A percentile compares a stretch with the other conserved stretches of the same genome.
Conservation (phyloP, 192 early-diverging fungal genomes). For the Entomortierella parvispora region DNA sequence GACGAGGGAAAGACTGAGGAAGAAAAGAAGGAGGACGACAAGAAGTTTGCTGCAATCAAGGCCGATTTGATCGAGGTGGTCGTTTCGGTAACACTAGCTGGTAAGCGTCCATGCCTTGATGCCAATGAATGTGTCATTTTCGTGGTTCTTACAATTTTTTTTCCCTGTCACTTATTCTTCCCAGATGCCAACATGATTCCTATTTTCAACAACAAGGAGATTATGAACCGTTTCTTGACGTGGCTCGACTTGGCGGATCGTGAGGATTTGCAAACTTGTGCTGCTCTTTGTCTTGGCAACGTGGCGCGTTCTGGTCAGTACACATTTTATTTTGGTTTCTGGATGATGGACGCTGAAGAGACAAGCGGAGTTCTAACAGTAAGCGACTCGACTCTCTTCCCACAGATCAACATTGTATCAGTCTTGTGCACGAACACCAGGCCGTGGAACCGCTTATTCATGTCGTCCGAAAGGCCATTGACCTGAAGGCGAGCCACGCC, state of each 20-base stretch:
- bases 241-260: slow-evolving; percentile 53
- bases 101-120: slow-evolving; percentile 31
- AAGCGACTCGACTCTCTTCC: not conserved
- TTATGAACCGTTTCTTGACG: slow-evolving; percentile 55
- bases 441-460: slow-evolving; percentile 66
- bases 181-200: slow-evolving; percentile 62
- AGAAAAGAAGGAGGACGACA: slow-evolving; percentile 57
- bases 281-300: slow-evolving; percentile 75
- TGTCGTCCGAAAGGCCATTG: slow-evolving; percentile 57
- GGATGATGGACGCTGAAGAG: too few relatives aligned
- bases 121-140: not conserved
- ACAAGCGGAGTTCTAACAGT: not conserved
- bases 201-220: slow-evolving; percentile 54
- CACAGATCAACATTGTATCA: slow-evolving; percentile 70
- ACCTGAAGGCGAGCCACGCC: slow-evolving; percentile 65
- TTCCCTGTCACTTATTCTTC: not conserved
- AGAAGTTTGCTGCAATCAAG: slow-evolving; percentile 57
- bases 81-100: slow-evolving; percentile 56
- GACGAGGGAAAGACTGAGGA: slow-evolving; percentile 53
- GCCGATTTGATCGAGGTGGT: slow-evolving; percentile 56
- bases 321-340: not conserved
- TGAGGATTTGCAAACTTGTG: slow-evolving; percentile 60
- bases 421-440: slow-evolving; percentile 65
- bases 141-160: not conserved
- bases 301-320: slow-evolving; percentile 69